A percentile compares a stretch with the other conserved stretches of the same genome.
Conservation (phyloP, 495 filamentous ascomycete species). For the Aspergillus kassunensis region DNA sequence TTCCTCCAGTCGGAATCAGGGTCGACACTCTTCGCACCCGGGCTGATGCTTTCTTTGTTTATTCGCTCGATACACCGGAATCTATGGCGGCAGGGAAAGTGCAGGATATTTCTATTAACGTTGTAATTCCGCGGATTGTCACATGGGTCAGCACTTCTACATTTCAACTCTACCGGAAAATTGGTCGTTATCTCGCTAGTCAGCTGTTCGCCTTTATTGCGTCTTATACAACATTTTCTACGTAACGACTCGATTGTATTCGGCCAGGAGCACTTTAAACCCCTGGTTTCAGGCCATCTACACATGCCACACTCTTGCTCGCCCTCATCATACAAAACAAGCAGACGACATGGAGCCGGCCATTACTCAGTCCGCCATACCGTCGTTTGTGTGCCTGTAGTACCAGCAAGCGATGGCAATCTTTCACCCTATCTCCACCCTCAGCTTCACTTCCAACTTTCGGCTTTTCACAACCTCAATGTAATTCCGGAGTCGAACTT, state of each 20-base stretch:
- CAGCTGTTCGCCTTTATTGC: constrained; percentile 42
- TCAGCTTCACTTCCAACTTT: constrained; percentile 2
- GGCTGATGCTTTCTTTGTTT: constrained; percentile 42
- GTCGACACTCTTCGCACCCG: constrained; percentile 39
- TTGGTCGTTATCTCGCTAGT: constrained; percentile 37
- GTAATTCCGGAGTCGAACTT: constrained; percentile 6
- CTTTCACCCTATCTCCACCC: too few relatives aligned
- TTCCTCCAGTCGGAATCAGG: constrained; percentile 12
- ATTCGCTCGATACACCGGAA: constrained; percentile 41
- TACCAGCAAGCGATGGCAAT: constrained; percentile 22
- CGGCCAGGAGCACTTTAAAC: constrained; percentile 31
- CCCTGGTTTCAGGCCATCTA: constrained; percentile 15
- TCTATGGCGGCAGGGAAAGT: constrained; percentile 44
- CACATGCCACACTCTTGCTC: constrained; percentile 11
- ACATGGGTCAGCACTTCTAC: constrained; percentile 46
- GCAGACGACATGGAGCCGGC: constrained; percentile 20
- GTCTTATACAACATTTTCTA: constrained; percentile 33
- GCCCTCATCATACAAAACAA: constrained; percentile 9
- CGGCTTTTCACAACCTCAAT: constrained; percentile 3
- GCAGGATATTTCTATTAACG: constrained; percentile 40
- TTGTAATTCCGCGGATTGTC: constrained; percentile 50
- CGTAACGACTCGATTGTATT: constrained; percentile 51
- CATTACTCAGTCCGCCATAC: constrained; percentile 30
- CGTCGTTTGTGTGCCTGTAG: constrained; percentile 40
- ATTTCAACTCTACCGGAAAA: constrained; percentile 35